These are phyloP conservation scores for Backusella westeae DNA, from an alignment of 192 early-diverging fungal species.

Conservation along the genomic window DNA sequence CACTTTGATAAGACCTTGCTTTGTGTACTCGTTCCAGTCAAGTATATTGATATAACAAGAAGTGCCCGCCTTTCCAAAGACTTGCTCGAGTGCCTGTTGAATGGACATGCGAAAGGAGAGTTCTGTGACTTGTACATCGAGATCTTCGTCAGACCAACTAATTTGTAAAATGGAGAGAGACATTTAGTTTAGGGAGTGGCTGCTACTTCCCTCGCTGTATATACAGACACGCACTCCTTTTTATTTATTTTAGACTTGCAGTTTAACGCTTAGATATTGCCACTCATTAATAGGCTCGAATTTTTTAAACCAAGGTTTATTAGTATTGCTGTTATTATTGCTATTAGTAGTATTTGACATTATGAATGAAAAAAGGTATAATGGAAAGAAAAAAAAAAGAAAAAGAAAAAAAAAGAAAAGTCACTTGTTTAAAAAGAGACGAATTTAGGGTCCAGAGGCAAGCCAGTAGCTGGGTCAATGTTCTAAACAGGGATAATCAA, in stretches of 20 bases:
- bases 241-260: constrained; percentile 11
- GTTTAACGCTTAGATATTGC: constrained; percentile 17
- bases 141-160: constrained; percentile 17
- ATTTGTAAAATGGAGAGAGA: background rate
- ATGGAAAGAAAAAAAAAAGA: background rate
- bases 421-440: constrained; percentile 40
- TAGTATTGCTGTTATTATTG: background rate
- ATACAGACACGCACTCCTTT: background rate
- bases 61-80: constrained; percentile 28
- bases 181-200: background rate
- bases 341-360: background rate
- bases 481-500: constrained; percentile 21
- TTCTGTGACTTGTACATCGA: constrained; percentile 16
- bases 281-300: constrained; percentile 5
- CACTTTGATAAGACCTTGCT: constrained; percentile 29
- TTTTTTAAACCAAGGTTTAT: background rate
- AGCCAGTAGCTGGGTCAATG: constrained; percentile 57
- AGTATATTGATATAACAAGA: constrained; percentile 24
- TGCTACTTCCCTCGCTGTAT: no score
- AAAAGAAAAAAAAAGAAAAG: background rate
- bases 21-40: constrained; percentile 29
- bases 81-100: constrained; percentile 19
- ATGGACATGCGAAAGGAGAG: constrained; percentile 32
- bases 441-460: constrained; percentile 56
- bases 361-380: background rate